Evolutionary conservation across 345 rosid species (phyloP), one percentile per base, ranked within the genome.

Genomic region (Citrus unshiu): DNA sequence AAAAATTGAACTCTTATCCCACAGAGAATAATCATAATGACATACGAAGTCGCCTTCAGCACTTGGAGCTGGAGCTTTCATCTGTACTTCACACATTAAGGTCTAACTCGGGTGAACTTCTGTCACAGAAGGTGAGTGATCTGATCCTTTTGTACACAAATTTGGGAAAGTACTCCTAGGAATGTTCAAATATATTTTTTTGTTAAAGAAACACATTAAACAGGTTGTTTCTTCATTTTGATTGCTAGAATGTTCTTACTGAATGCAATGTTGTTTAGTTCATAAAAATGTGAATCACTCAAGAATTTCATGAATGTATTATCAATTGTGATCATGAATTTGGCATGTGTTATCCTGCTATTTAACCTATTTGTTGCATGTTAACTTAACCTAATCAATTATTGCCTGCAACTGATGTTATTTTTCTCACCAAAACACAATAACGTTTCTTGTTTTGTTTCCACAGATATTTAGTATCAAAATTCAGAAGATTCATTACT

Each of bases 1-100:
- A 84, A 64, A 84, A 79, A 63, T 9, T 74, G 43, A 76, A 77
- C 60, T 68, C 81, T 82, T 85, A 79, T 64, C 7, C 35, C 7
- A 85, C 69, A 80, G 89, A 86, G 43, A 56, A 77, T 56, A 75
- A 83, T 58, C 81, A 73, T 67, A 87, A 78, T 79, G 79, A 86
- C 59, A 82, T 94, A 76, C 82, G 76, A 81, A 84, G 80, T 77
- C 95, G 90, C 80, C 91, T 94, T 82, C 86, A 83, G 81, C 87
- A 85, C 75, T 89, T 96, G 84, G 91, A 91, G 82, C 83, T 82
- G 30, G 94, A 96, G 87, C 97, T 96, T 80, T 90, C 95, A 35
- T 88, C 91, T 64, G 95, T 87, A 35, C 97, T 96, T 79, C 82
- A 77, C 43, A 78, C 83, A 56, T 81, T 93, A 82, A 90, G 91